Evolutionary conservation across 2,329 filamentous ascomycete species (phyloP).

Genomic region (Passalora sequoiae): DNA sequence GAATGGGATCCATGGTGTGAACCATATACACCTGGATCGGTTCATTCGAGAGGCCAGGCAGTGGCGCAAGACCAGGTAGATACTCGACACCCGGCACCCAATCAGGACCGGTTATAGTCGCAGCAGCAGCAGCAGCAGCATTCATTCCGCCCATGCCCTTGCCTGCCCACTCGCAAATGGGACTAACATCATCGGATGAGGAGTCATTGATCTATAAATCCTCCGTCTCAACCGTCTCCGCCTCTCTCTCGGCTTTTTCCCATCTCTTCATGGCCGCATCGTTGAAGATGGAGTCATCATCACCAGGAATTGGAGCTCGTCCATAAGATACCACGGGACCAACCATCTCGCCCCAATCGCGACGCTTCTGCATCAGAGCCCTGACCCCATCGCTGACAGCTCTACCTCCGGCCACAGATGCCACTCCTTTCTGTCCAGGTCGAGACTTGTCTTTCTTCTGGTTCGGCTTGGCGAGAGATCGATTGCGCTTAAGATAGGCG

Average conservation of each 20-base stretch:
- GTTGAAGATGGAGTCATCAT: constrained; percentile 72
- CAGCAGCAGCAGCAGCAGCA: no score
- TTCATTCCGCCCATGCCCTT: no score
- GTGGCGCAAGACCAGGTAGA: no score
- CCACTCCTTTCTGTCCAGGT: constrained; percentile 62
- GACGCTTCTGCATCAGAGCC: constrained; percentile 84
- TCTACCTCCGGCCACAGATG: constrained; percentile 59
- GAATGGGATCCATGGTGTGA: no score
- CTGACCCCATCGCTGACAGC: constrained; percentile 88
- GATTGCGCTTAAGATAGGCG: constrained; percentile 90
- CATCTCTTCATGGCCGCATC: constrained; percentile 65
- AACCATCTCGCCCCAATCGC: constrained; percentile 86
- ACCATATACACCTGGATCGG: no score
- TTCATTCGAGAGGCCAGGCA: no score
- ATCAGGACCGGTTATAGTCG: no score
- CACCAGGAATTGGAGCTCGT: constrained; percentile 66
- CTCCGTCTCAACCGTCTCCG: constrained; percentile 59
- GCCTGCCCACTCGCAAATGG: no score
- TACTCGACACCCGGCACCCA: no score
- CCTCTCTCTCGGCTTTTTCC: constrained; percentile 70
- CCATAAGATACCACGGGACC: constrained; percentile 86
- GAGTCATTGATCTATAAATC: no score
- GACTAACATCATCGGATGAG: no score
- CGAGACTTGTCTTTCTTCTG: constrained; percentile 63
- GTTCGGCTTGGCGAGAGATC: constrained; percentile 82